Conservation (phyloP, 208 protist genomes). For the Leishmania tarentolae region DNA sequence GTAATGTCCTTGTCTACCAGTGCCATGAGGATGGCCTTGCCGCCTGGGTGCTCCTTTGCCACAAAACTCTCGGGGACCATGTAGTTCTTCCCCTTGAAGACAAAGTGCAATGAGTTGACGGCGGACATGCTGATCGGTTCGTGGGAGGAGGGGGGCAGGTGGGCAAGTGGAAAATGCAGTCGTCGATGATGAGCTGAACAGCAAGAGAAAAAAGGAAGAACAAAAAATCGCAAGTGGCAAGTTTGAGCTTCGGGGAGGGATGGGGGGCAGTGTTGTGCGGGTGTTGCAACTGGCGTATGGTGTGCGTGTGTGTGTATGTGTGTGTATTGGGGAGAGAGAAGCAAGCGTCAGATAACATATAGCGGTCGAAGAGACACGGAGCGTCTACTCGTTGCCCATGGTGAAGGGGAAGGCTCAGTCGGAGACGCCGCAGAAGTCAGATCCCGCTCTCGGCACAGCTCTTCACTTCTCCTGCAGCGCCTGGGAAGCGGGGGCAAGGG, state of each 20-base stretch:
- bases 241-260: background rate
- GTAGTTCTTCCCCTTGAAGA: slow-evolving; percentile 34
- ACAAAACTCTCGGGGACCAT: slow-evolving; percentile 40
- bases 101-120: slow-evolving; percentile 21
- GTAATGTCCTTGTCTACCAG: slow-evolving; percentile 38
- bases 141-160: too few relatives aligned
- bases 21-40: slow-evolving; percentile 26
- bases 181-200: too few relatives aligned
- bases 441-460: background rate
- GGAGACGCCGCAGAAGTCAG: background rate
- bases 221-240: too few relatives aligned
- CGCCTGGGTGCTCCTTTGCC: slow-evolving; percentile 41
- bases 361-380: background rate
- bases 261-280: background rate
- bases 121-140: slow-evolving; percentile 6
- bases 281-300: background rate
- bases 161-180: background rate
- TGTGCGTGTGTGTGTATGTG: background rate
- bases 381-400: background rate
- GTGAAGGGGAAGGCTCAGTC: background rate
- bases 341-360: background rate
- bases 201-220: background rate
- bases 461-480: background rate
- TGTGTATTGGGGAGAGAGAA: background rate
- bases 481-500: background rate